These are phyloP conservation scores for Paecilomyces fulvus DNA, from an alignment of 2,329 filamentous ascomycete species.

Conservation along the genomic window DNA sequence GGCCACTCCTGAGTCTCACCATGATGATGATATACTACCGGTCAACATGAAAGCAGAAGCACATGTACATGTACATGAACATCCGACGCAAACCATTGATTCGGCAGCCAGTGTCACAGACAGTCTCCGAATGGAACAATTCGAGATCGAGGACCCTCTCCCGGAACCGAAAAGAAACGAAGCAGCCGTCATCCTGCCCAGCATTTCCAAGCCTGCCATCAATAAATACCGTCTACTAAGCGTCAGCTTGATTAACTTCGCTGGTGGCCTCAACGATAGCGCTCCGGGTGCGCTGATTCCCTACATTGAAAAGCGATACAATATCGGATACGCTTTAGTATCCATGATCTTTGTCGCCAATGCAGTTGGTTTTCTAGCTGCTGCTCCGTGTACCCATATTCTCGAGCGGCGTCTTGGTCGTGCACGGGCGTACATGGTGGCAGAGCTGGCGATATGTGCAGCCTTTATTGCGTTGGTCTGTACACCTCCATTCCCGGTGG, in stretches of 20 bases:
- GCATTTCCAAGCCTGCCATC: constrained; percentile 38
- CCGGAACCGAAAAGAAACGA: not conserved
- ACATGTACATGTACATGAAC: not conserved
- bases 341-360: constrained; percentile 76
- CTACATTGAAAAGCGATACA: constrained; percentile 68
- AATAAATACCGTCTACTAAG: constrained; percentile 62
- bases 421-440: constrained; percentile 53
- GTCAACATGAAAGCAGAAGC: not conserved
- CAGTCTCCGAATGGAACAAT: not conserved
- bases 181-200: constrained; percentile 6
- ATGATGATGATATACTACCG: not conserved
- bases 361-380: constrained; percentile 65
- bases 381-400: constrained; percentile 59
- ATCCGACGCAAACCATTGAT: not conserved
- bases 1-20: not conserved
- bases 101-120: not conserved
- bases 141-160: not conserved
- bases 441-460: constrained; percentile 48
- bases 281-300: constrained; percentile 72
- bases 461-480: constrained; percentile 59
- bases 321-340: constrained; percentile 68
- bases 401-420: constrained; percentile 57
- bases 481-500: constrained; percentile 60
- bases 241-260: constrained; percentile 57
- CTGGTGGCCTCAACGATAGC: constrained; percentile 65